Evolutionary conservation across 768 basidiomycete species (phyloP).

Genomic region (Mycena rosella): DNA sequence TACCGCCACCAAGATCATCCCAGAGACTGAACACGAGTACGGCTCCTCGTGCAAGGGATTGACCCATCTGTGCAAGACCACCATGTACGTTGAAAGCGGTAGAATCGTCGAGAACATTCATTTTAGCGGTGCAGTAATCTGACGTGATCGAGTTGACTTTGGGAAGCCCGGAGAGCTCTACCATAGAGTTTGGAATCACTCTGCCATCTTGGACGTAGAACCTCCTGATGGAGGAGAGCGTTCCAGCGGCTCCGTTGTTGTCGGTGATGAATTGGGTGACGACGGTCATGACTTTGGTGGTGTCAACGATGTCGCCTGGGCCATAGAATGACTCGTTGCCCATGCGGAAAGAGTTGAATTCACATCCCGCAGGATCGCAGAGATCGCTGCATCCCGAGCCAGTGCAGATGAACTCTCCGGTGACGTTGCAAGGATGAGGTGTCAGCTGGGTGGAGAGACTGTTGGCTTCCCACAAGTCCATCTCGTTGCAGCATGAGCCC

Average conservation of each 20-base stretch:
- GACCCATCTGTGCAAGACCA: conserved; percentile 46
- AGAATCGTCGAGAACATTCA: conserved; percentile 50
- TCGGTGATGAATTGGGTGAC: conserved; percentile 57
- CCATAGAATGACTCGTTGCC: conserved; percentile 52
- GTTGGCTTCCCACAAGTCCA: conserved; percentile 60
- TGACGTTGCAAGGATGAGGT: conserved; percentile 52
- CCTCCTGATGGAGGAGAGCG: conserved; percentile 53
- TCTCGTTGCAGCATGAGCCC: conserved; percentile 56
- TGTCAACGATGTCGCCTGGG: conserved; percentile 51
- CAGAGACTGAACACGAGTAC: conserved; percentile 53
- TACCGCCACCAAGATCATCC: conserved; percentile 53
- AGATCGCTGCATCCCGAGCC: conserved; percentile 44
- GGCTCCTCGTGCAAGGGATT: conserved; percentile 46
- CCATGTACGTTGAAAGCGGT: conserved; percentile 48
- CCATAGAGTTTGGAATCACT: conserved; percentile 51
- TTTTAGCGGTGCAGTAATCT: conserved; percentile 50
- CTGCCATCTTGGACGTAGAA: conserved; percentile 54
- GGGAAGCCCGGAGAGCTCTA: conserved; percentile 48
- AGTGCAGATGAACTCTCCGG: conserved; percentile 48
- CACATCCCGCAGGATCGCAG: conserved; percentile 56
- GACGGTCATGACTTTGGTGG: conserved; percentile 51
- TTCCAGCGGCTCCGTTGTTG: conserved; percentile 48
- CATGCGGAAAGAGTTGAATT: conserved; percentile 59
- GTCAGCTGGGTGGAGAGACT: conserved; percentile 50
- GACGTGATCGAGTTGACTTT: conserved; percentile 51